Percentiles rank a stretch among this genome's conserved stretches.
Conservation (phyloP, 2,329 filamentous ascomycete genomes). For the Colletotrichum australisinense region DNA sequence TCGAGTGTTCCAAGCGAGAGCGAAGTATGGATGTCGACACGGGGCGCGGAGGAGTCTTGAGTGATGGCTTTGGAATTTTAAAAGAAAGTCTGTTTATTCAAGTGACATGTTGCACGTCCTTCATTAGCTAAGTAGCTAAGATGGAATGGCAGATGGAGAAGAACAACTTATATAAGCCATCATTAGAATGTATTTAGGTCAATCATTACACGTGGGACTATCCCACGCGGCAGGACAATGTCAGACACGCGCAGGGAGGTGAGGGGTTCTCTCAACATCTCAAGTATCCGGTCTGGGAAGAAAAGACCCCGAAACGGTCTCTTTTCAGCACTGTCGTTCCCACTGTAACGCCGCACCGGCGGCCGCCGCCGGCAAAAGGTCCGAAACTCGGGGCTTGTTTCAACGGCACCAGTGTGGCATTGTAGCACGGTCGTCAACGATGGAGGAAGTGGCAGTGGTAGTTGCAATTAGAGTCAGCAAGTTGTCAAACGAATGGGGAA, state of each 20-base stretch:
- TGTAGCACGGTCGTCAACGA: background rate
- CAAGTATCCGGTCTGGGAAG: background rate
- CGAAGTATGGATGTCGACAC: background rate
- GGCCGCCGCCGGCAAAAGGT: conserved; percentile 9
- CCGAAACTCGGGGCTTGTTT: conserved; percentile 34
- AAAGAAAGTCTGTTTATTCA: background rate
- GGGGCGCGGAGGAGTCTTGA: background rate
- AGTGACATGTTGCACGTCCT: background rate
- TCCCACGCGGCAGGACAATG: background rate
- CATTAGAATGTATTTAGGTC: no score
- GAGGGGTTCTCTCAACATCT: background rate
- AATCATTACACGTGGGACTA: background rate
- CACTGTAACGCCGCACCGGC: conserved; percentile 1
- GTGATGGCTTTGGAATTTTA: background rate
- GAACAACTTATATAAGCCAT: background rate
- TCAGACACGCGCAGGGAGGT: background rate
- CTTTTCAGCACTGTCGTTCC: background rate
- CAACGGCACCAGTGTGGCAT: conserved; percentile 11
- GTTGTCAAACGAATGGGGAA: background rate
- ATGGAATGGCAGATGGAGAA: background rate
- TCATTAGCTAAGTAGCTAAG: background rate
- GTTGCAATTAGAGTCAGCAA: background rate
- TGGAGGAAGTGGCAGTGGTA: background rate
- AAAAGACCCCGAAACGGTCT: background rate
- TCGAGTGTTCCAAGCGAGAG: background rate